Evolutionary conservation across 352 stramenopile genomes (phyloP).

Genomic region (Phytophthora agathidicida): DNA sequence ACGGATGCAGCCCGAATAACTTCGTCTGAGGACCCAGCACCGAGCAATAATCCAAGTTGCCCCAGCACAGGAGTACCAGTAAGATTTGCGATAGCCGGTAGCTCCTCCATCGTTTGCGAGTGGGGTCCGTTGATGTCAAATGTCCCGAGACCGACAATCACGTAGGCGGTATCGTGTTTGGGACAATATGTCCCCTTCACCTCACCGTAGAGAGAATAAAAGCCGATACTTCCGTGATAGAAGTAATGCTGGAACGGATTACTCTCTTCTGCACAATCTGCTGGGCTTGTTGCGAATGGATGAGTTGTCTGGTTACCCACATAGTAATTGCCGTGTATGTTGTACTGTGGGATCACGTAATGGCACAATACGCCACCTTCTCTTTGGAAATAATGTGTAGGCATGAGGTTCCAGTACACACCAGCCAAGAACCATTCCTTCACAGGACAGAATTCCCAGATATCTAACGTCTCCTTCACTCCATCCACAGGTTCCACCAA

Average conservation of each 20-base stretch:
- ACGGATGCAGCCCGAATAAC: conserved; percentile 12
- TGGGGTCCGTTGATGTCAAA: conserved; percentile 19
- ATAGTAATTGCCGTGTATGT: conserved; percentile 20
- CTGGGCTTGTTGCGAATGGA: conserved; percentile 5
- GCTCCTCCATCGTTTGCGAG: conserved; percentile 5
- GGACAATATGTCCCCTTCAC: conserved; percentile 22
- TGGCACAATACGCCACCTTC: conserved; percentile 13
- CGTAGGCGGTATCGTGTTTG: conserved; percentile 5
- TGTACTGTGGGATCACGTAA: conserved; percentile 30
- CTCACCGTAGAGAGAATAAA: conserved; percentile 21
- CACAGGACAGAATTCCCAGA: conserved; percentile 10
- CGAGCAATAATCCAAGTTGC: conserved; percentile 11
- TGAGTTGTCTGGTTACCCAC: conserved; percentile 4
- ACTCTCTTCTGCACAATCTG: conserved; percentile 5
- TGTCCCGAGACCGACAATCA: conserved; percentile 13
- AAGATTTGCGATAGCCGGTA: conserved; percentile 13
- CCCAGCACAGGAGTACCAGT: conserved; percentile 17
- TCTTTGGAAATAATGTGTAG: conserved; percentile 11
- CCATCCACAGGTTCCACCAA: conserved; percentile 3
- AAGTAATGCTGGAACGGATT: conserved; percentile 19
- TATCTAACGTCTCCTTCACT: background rate
- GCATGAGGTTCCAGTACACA: conserved; percentile 28
- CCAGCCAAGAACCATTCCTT: conserved; percentile 17
- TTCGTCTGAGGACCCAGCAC: conserved; percentile 10
- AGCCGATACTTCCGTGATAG: conserved; percentile 22